phyloP scores from a whole-genome alignment of 495 filamentous ascomycete genomes.

The Terfezia boudieri region DNA sequence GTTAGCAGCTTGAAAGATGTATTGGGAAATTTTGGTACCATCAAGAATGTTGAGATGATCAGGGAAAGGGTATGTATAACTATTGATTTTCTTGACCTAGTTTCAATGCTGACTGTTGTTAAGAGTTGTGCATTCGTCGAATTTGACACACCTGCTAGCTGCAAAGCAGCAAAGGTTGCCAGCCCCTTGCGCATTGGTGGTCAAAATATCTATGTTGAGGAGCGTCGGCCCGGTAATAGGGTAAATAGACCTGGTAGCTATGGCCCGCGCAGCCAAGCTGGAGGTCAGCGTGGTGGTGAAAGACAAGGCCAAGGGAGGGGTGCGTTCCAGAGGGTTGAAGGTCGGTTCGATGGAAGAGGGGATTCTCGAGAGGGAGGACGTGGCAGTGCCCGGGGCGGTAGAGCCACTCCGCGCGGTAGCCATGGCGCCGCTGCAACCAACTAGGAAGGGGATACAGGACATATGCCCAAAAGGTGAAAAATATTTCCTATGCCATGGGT shows the following conservation, averaged over 20 bases:
- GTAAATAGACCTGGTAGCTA: constrained; percentile 2
- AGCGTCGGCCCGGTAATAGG: constrained; percentile 34
- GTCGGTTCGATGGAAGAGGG: not conserved
- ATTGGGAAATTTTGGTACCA: constrained; percentile 49
- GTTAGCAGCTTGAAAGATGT: constrained; percentile 39
- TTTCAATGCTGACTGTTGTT: too few relatives aligned
- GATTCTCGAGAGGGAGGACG: constrained; percentile 5
- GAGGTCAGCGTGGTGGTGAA: not conserved
- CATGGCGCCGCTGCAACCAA: not conserved
- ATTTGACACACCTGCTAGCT: constrained; percentile 56
- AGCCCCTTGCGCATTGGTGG: constrained; percentile 71
- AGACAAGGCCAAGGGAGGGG: constrained; percentile 5
- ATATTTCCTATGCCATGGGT: not conserved
- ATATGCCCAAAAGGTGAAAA: not conserved
- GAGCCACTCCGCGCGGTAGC: constrained; percentile 2
- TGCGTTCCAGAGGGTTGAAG: constrained; percentile 7
- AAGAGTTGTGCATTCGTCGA: constrained; percentile 96
- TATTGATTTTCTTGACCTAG: too few relatives aligned
- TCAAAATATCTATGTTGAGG: constrained; percentile 67
- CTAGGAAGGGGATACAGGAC: not conserved
- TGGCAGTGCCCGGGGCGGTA: constrained; percentile 3
- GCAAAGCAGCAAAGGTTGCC: constrained; percentile 53
- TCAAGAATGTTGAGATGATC: constrained; percentile 75
- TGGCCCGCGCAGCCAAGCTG: constrained; percentile 3
- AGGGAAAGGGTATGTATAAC: constrained; percentile 51